phyloP scores from a whole-genome alignment of 768 basidiomycete species.

The Rhodotorula babjevae region DNA sequence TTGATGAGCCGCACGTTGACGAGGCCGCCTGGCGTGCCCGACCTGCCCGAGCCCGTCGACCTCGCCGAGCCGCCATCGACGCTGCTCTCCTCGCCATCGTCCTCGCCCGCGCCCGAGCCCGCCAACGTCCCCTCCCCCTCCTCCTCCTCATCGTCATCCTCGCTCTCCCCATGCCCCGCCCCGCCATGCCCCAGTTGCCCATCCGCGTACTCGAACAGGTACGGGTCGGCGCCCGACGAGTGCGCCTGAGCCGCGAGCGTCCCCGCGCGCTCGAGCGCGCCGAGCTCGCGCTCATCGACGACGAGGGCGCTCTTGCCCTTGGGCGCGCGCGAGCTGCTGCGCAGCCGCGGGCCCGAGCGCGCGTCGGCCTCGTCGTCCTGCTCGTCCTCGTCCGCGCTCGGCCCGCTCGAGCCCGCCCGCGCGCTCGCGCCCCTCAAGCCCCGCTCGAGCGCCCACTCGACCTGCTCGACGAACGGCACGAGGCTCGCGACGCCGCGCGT shows the following conservation, averaged over 20 bases:
- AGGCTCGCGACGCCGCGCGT: not conserved
- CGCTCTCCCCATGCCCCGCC: too few species aligned
- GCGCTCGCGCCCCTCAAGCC: not conserved
- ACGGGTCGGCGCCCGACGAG: too few species aligned
- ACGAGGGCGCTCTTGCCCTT: too few species aligned
- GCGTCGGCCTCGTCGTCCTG: too few species aligned
- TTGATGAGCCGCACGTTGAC: not conserved
- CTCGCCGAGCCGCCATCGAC: not conserved
- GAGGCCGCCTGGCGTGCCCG: not conserved
- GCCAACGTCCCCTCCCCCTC: not conserved
- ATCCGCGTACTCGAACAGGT: too few species aligned
- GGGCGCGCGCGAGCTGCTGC: too few species aligned
- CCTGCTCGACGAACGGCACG: not conserved
- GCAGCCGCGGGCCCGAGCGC: too few species aligned
- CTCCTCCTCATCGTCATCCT: not conserved
- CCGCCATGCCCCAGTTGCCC: too few species aligned
- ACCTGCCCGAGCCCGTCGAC: not conserved
- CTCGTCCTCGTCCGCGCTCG: too few species aligned
- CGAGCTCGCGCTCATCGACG: too few species aligned
- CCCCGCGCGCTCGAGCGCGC: too few species aligned
- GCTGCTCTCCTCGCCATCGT: not conserved
- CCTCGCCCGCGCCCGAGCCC: not conserved
- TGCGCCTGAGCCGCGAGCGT: too few species aligned
- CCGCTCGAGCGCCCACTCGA: conserved; percentile 8
- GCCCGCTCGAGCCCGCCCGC: not conserved